Evolutionary conservation across 805 yeast genomes (phyloP), one percentile per base, ranked within the genome.

Genomic region (Osmozyma mogii): DNA sequence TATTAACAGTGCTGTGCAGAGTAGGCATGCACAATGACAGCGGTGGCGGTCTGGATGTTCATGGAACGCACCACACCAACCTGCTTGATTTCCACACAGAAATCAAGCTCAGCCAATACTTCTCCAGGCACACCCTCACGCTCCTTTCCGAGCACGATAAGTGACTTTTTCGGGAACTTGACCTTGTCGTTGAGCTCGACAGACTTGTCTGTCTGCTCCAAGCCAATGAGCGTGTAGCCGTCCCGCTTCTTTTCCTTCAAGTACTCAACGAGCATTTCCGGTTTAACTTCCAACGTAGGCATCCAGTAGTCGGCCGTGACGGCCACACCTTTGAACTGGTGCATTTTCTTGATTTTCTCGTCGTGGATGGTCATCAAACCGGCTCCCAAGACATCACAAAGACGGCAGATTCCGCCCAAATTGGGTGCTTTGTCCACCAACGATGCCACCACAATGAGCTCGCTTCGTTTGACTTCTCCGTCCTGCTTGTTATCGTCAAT

Each of bases 21-120:
- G 46, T 89, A 88, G 0, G 96, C 92, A 54, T 88, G 94, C 5
- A 87, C 95, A 29, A 88, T 74, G 13, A 88, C 87, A 0, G 96
- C 97, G 1, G 96, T 78, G 1, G 96, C 97, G 0, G 96, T 88
- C 58, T 88, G 97, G 37, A 88, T 88, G 48, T 88, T 88, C 97
- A 88, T 88, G 1, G 96, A 87, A 42, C 97, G 68, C 23, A 89
- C 76, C 11, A 88, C 87, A 10, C 97, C 97, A 23, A 75, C 78
- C 50, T 88, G 97, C 49, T 85, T 84, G 43, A 88, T 88, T 47
- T 88, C 95, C 23, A 89, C 75, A 50, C 96, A 88, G 41, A 78
- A 61, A 49, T 88, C 96, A 18, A 89, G 61, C 46, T 83, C 89
- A 0, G 84, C 79, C 31, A 88, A 58, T 16, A 88, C 57, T 22